Evolutionary conservation across 1,284 basidiomycete genomes (phyloP).

Genomic region (Tremellales sp.): DNA sequence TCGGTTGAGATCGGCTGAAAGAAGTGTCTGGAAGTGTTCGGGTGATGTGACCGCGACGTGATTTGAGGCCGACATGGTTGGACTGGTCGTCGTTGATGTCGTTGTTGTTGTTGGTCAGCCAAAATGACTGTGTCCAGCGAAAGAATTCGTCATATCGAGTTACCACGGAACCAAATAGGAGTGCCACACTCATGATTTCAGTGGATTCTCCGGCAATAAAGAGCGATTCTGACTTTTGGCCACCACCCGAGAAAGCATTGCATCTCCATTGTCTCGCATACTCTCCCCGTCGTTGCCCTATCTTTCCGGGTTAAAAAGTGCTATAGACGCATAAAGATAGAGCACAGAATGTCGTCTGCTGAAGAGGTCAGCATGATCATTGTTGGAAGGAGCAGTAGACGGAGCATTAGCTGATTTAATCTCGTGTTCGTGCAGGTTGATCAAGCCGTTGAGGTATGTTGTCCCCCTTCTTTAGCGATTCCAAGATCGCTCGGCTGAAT

Average conservation of each 20-base stretch:
- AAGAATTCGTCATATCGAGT: not conserved
- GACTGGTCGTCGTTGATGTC: not conserved
- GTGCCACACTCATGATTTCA: not conserved
- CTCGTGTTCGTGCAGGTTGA: constrained; percentile 31
- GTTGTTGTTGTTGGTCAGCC: not conserved
- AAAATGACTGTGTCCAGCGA: not conserved
- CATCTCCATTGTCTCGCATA: too few relatives aligned
- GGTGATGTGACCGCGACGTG: constrained; percentile 58
- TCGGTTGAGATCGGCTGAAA: constrained; percentile 69
- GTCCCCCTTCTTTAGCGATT: not conserved
- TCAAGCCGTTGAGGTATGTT: constrained; percentile 43
- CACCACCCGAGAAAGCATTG: not conserved
- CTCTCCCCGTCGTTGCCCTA: too few relatives aligned
- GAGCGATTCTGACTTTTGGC: not conserved
- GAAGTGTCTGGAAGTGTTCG: constrained; percentile 66
- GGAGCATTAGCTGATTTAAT: constrained; percentile 6
- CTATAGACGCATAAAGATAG: constrained; percentile 1
- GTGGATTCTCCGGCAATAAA: not conserved
- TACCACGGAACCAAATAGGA: not conserved
- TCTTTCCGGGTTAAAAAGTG: too few relatives aligned
- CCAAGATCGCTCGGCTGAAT: not conserved
- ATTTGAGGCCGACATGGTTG: constrained; percentile 35
- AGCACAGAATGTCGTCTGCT: constrained; percentile 26
- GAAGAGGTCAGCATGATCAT: constrained; percentile 23
- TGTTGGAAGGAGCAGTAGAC: not conserved